These are phyloP conservation scores for Pseudomassariella vexata DNA, from an alignment of 2,329 filamentous ascomycete species.

Conservation along the genomic window DNA sequence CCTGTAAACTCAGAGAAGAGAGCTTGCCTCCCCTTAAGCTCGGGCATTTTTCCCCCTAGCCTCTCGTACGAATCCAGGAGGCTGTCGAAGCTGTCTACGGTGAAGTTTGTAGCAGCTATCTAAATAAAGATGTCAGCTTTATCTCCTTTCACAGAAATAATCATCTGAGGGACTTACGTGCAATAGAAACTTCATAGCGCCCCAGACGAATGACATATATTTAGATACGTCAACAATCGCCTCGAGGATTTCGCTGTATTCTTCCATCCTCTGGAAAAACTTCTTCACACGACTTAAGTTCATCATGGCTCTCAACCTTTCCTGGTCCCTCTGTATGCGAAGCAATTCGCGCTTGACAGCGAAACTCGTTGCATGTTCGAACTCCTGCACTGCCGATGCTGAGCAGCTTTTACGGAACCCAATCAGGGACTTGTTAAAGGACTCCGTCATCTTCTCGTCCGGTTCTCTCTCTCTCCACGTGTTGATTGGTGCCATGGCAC, in stretches of 20 bases:
- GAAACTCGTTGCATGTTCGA: constrained; percentile 10
- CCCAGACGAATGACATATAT: constrained; percentile 20
- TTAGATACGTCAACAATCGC: constrained; percentile 7
- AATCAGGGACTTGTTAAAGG: constrained; percentile 4
- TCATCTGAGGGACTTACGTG: constrained; percentile 8
- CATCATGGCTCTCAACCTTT: constrained; percentile 18
- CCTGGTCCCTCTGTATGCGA: constrained; percentile 18
- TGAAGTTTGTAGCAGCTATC: too few relatives aligned
- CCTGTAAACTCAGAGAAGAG: constrained; percentile 10
- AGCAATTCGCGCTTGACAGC: constrained; percentile 17
- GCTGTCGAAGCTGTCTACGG: constrained; percentile 1
- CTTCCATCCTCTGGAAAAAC: constrained; percentile 16
- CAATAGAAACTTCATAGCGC: constrained; percentile 18
- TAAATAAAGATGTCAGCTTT: constrained; percentile 8
- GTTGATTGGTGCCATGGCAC: background rate
- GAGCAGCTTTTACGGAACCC: constrained; percentile 11
- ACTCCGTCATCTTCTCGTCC: constrained; percentile 4
- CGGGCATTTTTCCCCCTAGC: constrained; percentile 14
- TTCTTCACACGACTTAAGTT: constrained; percentile 19
- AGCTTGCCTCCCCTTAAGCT: constrained; percentile 4
- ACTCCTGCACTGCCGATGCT: constrained; percentile 10
- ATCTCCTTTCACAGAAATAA: background rate
- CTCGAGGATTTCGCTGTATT: constrained; percentile 2
- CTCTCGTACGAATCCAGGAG: constrained; percentile 15
- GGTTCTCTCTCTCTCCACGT: background rate